phyloP scores from a whole-genome alignment of 2,329 filamentous ascomycete genomes.

The Zasmidium citrigriseum region DNA sequence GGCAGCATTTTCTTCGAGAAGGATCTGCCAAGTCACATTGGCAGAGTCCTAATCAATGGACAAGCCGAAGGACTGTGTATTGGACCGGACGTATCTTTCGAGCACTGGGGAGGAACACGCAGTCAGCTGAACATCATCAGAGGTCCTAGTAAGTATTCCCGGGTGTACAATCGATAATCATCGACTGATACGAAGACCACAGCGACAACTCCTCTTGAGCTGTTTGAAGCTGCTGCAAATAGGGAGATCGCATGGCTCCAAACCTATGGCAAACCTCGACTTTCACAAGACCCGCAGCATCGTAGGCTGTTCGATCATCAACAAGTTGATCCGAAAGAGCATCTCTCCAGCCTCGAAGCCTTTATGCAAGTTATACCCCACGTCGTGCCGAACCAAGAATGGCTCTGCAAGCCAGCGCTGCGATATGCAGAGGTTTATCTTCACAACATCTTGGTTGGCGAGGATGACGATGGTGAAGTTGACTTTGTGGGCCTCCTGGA shows the following conservation, averaged over 20 bases:
- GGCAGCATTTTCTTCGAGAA: constrained; percentile 36
- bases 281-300: constrained; percentile 34
- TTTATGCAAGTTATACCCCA: constrained; percentile 31
- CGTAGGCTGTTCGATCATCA: constrained; percentile 32
- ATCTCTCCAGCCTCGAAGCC: constrained; percentile 31
- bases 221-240: constrained; percentile 30
- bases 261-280: constrained; percentile 30
- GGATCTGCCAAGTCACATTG: constrained; percentile 19
- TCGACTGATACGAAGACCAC: not conserved
- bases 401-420: constrained; percentile 26
- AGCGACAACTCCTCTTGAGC: constrained; percentile 20
- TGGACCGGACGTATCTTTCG: constrained; percentile 35
- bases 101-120: constrained; percentile 35
- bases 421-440: constrained; percentile 39
- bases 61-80: constrained; percentile 23
- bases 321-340: constrained; percentile 20
- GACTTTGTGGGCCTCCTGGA: constrained; percentile 30
- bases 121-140: constrained; percentile 26
- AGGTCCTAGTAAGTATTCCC: constrained; percentile 32
- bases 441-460: constrained; percentile 38
- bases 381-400: constrained; percentile 15
- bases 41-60: constrained; percentile 8
- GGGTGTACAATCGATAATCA: not conserved
- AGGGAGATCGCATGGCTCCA: constrained; percentile 35
- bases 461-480: constrained; percentile 32